phyloP scores from a whole-genome alignment of 2,329 filamentous ascomycete genomes.

The Furcasterigmium furcatum region DNA sequence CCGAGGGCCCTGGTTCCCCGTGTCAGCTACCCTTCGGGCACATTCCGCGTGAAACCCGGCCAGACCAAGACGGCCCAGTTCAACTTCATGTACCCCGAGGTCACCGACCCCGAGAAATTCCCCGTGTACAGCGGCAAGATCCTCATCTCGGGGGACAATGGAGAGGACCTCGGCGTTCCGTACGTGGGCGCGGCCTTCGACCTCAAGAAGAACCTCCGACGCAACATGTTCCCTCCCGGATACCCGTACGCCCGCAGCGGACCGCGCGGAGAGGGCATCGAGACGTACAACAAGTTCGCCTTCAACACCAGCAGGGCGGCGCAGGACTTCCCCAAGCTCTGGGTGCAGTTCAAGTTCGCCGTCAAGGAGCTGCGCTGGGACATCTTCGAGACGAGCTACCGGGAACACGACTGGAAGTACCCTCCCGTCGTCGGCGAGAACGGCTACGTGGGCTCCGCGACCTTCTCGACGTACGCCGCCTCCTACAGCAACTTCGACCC shows the following conservation, averaged over 20 bases:
- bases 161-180: slow-evolving; percentile 26
- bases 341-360: slow-evolving; percentile 8
- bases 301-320: slow-evolving; percentile 10
- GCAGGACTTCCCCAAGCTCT: slow-evolving; percentile 16
- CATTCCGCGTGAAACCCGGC: slow-evolving; percentile 5
- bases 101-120: slow-evolving; percentile 20
- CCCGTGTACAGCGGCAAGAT: slow-evolving; percentile 30
- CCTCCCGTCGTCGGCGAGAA: slow-evolving; percentile 20
- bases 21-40: slow-evolving; percentile 1
- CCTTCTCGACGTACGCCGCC: slow-evolving; percentile 14
- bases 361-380: slow-evolving; percentile 14
- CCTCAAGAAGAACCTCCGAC: slow-evolving; percentile 6
- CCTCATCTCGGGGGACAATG: slow-evolving; percentile 22
- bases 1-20: slow-evolving; percentile 2
- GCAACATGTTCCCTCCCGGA: slow-evolving; percentile 5
- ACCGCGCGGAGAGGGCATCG: slow-evolving; percentile 3
- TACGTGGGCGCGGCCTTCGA: slow-evolving; percentile 17
- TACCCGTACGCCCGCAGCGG: slow-evolving; percentile 7
- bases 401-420: slow-evolving; percentile 20
- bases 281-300: slow-evolving; percentile 5
- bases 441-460: slow-evolving; percentile 21
- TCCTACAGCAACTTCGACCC: slow-evolving; percentile 13
- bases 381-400: slow-evolving; percentile 20
- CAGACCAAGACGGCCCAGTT: slow-evolving; percentile 13
- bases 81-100: slow-evolving; percentile 19